Conservation (phyloP, 2,329 filamentous ascomycete genomes). For the Helotiales sp. region DNA sequence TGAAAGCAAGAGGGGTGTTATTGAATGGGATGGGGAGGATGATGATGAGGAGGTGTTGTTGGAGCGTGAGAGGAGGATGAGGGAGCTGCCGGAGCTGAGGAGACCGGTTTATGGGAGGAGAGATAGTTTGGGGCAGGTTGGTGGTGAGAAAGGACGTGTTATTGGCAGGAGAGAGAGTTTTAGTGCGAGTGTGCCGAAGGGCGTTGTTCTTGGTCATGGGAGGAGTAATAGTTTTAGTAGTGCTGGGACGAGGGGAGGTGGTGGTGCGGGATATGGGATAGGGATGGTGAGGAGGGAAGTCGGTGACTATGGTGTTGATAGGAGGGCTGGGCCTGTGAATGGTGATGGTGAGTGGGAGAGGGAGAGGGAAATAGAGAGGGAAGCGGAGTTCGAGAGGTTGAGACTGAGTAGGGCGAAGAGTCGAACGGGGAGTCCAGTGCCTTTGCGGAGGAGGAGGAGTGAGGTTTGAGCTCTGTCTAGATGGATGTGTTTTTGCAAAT, state of each 20-base stretch:
- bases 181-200: not conserved
- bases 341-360: not conserved
- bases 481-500: not conserved
- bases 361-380: not conserved
- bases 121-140: not conserved
- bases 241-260: not conserved
- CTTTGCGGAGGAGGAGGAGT: constrained; percentile 1
- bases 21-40: not conserved
- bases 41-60: not conserved
- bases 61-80: not conserved
- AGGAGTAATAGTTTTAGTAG: constrained; percentile 13
- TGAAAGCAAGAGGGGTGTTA: not conserved
- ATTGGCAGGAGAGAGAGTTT: not conserved
- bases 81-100: not conserved
- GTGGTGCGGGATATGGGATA: not conserved
- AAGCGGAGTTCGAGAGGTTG: constrained; percentile 1
- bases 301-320: constrained; percentile 13
- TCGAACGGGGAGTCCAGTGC: not conserved
- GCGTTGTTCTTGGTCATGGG: not conserved
- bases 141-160: not conserved
- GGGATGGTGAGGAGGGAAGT: not conserved
- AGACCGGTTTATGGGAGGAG: not conserved
- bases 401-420: not conserved
- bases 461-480: not conserved
- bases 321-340: not conserved